A percentile compares a stretch with the other conserved stretches of the same genome.
phyloP scores from a whole-genome alignment of 2,329 filamentous ascomycete species.

The Cercospora sp. region DNA sequence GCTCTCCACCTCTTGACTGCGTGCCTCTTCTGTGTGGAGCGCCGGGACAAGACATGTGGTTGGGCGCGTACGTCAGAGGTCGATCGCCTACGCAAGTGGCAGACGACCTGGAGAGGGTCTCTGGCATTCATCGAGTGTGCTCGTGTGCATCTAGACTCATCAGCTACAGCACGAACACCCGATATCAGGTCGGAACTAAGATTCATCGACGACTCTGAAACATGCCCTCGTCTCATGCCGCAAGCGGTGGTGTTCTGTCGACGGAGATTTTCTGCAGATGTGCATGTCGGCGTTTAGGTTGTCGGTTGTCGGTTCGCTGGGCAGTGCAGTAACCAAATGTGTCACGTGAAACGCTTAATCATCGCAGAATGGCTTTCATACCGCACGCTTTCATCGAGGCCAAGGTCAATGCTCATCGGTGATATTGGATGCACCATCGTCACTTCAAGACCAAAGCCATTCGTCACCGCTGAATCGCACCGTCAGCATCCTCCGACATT shows the following conservation, averaged over 20 bases:
- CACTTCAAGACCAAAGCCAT: neutral
- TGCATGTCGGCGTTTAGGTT: neutral
- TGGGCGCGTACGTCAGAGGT: constrained; percentile 8
- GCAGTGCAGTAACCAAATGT: neutral
- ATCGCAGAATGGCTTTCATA: neutral
- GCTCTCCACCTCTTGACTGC: constrained; percentile 6
- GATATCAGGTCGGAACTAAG: neutral
- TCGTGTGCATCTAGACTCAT: constrained; percentile 20
- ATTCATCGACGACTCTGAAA: constrained; percentile 4
- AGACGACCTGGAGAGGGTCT: constrained; percentile 25
- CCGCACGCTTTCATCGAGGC: neutral
- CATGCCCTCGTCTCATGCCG: neutral
- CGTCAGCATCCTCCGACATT: neutral
- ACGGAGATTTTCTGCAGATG: neutral
- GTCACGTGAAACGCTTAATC: neutral
- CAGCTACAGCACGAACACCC: neutral
- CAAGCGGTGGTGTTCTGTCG: neutral
- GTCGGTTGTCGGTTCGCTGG: neutral
- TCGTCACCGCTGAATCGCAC: neutral
- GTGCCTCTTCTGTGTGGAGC: constrained; percentile 4
- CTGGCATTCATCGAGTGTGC: constrained; percentile 31
- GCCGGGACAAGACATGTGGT: neutral
- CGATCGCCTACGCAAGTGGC: constrained; percentile 24
- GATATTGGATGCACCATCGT: neutral
- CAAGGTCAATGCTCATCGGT: neutral